Base-by-base conservation (phyloP, 345 rosid species). In the Syzygium oleosum region DNA sequence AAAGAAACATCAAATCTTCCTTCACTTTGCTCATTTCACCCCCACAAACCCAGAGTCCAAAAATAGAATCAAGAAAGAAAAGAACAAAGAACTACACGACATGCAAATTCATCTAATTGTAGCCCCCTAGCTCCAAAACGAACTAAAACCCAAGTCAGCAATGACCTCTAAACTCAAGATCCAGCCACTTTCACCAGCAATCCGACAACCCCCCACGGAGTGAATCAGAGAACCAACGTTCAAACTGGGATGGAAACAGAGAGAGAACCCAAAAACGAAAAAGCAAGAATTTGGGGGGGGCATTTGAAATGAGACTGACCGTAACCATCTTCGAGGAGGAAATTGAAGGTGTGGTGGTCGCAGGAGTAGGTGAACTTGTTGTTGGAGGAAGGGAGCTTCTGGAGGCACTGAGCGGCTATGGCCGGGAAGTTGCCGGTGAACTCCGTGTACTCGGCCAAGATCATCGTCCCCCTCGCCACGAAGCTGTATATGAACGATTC, bases 391-490 rank as follows among this genome's bases (percentile, higher is more conserved):
- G 99, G 96, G 85, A 98, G 95, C 89, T 91, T 94, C 85, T 95
- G 97, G 87, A 97, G 94, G 88, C 99, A 97, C 92, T 97, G 99
- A 83, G 98, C 90, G 25, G 99, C 98, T 85, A 97, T 97, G 68
- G 99, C 98, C 25, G 99, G 99, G 90, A 97, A 97, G 94, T 96
- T 96, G 52, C 99, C 97, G 12, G 99, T 96, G 95, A 96, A 98
- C 94, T 98, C 97, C 21, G 99, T 96, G 91, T 95, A 96, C 93
- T 97, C 99, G 7, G 98, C 96, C 87, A 97, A 88, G 53, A 97
- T 88, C 98, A 96, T 92, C 27, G 99, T 97, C 61, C 99, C 99
- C 88, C 99, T 92, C 2, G 99, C 99, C 84, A 96, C 99, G 91
- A 97, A 96, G 95, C 99, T 93, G 95, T 97, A 97, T 59, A 97